Evolutionary conservation across 148 eudicot genomes (phyloP).

Genomic region (Nyssa sinensis): DNA sequence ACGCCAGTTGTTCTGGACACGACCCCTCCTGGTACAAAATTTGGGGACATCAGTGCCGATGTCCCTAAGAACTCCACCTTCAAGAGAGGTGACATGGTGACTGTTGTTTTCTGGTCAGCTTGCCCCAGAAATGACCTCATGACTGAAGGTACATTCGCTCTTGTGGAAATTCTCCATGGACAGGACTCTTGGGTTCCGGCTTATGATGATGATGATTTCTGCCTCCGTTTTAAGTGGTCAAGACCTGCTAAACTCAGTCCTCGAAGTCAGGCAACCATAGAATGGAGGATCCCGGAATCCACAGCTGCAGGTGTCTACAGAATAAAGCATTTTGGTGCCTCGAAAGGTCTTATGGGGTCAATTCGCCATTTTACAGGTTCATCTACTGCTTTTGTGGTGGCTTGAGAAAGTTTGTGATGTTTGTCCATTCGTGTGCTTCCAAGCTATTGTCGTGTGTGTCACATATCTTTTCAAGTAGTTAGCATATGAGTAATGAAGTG

Average conservation of each 20-base stretch:
- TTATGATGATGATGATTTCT: constrained; percentile 90
- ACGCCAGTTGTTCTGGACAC: constrained; percentile 70
- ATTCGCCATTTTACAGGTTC: constrained; percentile 75
- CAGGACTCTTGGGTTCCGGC: constrained; percentile 65
- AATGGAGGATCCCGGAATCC: constrained; percentile 74
- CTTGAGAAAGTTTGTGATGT: constrained; percentile 22
- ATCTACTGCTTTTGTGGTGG: constrained; percentile 82
- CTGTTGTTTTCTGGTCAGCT: constrained; percentile 74
- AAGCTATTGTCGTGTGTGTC: neutral
- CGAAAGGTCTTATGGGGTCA: constrained; percentile 72
- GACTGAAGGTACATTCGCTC: constrained; percentile 88
- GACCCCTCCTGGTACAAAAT: constrained; percentile 56
- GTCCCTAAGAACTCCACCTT: constrained; percentile 65
- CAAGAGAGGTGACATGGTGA: constrained; percentile 63
- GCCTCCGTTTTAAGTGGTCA: constrained; percentile 86
- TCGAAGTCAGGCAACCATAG: constrained; percentile 69
- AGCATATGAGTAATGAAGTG: neutral
- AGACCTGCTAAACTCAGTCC: constrained; percentile 72
- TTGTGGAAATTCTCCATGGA: constrained; percentile 72
- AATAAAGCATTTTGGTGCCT: constrained; percentile 88
- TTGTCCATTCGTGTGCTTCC: neutral
- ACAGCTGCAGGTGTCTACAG: constrained; percentile 77
- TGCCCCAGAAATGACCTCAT: constrained; percentile 92
- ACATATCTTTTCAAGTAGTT: neutral
- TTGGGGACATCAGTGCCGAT: constrained; percentile 62